These are phyloP conservation scores for Lepidium didymum DNA, from an alignment of 345 rosid species.

Conservation along the genomic window DNA sequence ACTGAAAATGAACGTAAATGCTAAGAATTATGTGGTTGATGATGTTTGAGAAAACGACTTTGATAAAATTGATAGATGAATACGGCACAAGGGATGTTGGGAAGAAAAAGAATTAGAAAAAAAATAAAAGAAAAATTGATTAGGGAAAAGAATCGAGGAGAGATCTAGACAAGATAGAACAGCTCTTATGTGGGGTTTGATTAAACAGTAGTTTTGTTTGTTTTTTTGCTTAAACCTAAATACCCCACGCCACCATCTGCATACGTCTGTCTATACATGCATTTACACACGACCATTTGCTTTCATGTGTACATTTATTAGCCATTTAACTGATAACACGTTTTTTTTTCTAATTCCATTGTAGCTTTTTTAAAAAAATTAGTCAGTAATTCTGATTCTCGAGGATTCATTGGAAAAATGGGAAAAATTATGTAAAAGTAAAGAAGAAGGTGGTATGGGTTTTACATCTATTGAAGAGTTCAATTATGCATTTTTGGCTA, in stretches of 20 bases:
- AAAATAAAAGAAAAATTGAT: not conserved
- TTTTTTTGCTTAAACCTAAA: constrained; percentile 17
- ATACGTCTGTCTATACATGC: constrained; percentile 13
- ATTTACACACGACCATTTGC: not conserved
- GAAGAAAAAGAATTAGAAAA: not conserved
- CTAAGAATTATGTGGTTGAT: not conserved
- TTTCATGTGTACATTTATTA: not conserved
- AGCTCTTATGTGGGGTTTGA: constrained; percentile 27
- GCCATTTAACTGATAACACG: not conserved
- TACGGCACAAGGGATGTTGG: constrained; percentile 19
- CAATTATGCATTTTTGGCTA: too few relatives aligned
- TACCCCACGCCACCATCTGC: constrained; percentile 20
- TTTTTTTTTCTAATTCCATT: not conserved
- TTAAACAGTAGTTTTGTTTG: constrained; percentile 25
- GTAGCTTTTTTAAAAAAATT: not conserved
- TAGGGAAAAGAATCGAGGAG: constrained; percentile 7
- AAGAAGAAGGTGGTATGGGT: too few relatives aligned
- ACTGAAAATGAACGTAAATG: not conserved
- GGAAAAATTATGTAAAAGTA: too few relatives aligned
- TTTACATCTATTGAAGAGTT: too few relatives aligned
- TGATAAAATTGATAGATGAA: not conserved
- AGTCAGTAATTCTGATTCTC: too few relatives aligned
- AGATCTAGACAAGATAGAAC: constrained; percentile 25
- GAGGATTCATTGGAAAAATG: too few relatives aligned
- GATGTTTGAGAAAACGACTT: not conserved